These are phyloP conservation scores for Podospora conica DNA, from an alignment of 495 filamentous ascomycete species.

Conservation along the genomic window DNA sequence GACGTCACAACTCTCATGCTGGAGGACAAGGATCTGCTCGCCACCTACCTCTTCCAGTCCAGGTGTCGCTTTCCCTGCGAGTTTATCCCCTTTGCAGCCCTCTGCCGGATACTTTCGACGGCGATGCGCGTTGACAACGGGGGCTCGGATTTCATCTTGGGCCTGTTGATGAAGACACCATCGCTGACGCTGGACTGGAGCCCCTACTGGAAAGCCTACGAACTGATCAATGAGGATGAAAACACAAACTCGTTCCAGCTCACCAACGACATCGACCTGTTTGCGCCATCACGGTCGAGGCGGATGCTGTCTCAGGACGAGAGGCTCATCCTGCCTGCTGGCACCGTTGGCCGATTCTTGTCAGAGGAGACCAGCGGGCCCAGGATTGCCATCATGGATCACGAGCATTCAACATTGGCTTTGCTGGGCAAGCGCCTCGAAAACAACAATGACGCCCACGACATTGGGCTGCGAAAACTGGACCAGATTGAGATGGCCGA, in stretches of 20 bases:
- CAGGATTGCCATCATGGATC: constrained; percentile 52
- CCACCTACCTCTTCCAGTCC: constrained; percentile 53
- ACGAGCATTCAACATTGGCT: constrained; percentile 68
- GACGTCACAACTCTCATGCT: constrained; percentile 46
- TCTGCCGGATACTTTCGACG: constrained; percentile 36
- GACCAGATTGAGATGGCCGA: constrained; percentile 34
- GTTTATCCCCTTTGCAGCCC: constrained; percentile 63
- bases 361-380: constrained; percentile 44
- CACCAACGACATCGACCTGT: constrained; percentile 46
- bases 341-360: constrained; percentile 64
- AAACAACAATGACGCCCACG: constrained; percentile 34
- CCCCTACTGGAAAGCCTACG: constrained; percentile 57
- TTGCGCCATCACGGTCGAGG: constrained; percentile 34
- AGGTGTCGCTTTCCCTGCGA: constrained; percentile 81
- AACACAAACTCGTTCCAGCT: constrained; percentile 63
- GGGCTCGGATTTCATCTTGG: constrained; percentile 44
- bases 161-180: constrained; percentile 55
- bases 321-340: constrained; percentile 49
- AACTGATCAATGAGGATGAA: constrained; percentile 74
- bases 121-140: constrained; percentile 40
- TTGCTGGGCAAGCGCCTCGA: constrained; percentile 72
- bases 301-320: constrained; percentile 30
- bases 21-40: constrained; percentile 49
- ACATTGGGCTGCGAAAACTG: constrained; percentile 30
- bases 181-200: constrained; percentile 61